phyloP scores from a whole-genome alignment of 306 rosid species.

The Vigna angularis region DNA sequence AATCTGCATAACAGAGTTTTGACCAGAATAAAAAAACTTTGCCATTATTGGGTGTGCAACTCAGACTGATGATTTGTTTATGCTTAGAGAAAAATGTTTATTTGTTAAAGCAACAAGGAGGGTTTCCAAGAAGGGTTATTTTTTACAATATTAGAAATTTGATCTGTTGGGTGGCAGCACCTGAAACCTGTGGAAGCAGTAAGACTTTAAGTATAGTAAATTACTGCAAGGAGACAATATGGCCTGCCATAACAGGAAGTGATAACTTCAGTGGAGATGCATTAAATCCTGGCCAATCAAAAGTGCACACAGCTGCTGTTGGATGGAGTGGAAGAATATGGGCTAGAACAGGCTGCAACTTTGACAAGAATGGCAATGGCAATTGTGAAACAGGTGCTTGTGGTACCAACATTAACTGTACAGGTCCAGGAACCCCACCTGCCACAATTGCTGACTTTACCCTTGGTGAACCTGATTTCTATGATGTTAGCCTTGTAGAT shows the following conservation, averaged over 20 bases:
- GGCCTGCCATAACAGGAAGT: constrained; percentile 58
- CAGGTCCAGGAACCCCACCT: constrained; percentile 39
- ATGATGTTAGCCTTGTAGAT: constrained; percentile 69
- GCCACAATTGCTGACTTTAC: constrained; percentile 25
- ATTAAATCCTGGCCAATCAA: constrained; percentile 52
- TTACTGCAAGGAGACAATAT: constrained; percentile 63
- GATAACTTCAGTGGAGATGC: constrained; percentile 55
- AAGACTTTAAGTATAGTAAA: constrained; percentile 54
- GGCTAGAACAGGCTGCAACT: constrained; percentile 64
- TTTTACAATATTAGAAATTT: not conserved
- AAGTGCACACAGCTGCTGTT: constrained; percentile 19
- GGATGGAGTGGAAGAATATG: constrained; percentile 63
- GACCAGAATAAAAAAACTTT: too few relatives aligned
- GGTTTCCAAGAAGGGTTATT: not conserved
- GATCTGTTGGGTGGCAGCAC: constrained; percentile 40
- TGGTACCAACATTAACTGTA: constrained; percentile 54
- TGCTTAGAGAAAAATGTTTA: too few relatives aligned
- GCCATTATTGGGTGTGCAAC: not conserved
- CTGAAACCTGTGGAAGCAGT: constrained; percentile 40
- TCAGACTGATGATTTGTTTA: not conserved
- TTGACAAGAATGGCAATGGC: constrained; percentile 58
- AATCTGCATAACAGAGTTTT: too few relatives aligned
- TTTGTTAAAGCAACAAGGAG: not conserved
- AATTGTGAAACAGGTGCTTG: constrained; percentile 63
- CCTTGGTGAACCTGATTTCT: constrained; percentile 50